These are phyloP conservation scores for Globisporangium acanthophoron DNA, from an alignment of 352 stramenopile genomes.

Conservation along the genomic window DNA sequence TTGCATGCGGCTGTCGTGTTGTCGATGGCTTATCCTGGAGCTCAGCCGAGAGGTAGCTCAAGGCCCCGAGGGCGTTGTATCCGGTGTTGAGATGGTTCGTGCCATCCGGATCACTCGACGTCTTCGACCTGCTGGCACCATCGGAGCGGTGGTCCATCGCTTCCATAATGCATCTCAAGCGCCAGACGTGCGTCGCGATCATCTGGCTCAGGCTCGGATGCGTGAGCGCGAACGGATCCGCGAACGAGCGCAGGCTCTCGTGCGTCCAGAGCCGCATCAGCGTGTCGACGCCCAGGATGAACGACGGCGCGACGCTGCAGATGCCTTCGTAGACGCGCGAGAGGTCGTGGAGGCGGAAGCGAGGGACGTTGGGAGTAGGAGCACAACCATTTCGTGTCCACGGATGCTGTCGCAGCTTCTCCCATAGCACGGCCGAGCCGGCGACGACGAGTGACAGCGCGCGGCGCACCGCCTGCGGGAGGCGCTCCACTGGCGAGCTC, in stretches of 20 bases:
- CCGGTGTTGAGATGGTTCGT: conserved; percentile 2
- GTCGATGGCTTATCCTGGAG: not conserved
- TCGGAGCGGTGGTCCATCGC: conserved; percentile 6
- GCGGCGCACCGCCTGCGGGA: conserved; percentile 16
- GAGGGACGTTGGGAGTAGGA: not conserved
- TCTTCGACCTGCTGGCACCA: not conserved
- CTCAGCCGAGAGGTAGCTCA: conserved; percentile 5
- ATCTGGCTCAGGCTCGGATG: not conserved
- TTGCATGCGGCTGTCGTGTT: not conserved
- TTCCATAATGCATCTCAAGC: conserved; percentile 20
- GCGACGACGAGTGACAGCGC: conserved; percentile 25
- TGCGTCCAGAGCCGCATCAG: conserved; percentile 46
- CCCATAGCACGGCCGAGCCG: conserved; percentile 47
- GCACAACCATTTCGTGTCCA: not conserved
- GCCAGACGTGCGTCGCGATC: conserved; percentile 14
- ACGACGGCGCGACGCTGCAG: conserved; percentile 24
- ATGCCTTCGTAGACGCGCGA: conserved; percentile 43
- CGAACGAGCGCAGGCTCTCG: conserved; percentile 34
- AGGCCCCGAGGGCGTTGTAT: not conserved
- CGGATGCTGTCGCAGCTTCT: conserved; percentile 20
- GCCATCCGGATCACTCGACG: not conserved
- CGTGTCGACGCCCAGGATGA: conserved; percentile 35
- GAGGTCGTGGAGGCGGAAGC: conserved; percentile 46
- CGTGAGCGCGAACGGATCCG: conserved; percentile 9
- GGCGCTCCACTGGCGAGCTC: not conserved